Evolutionary conservation across 176 grass and related monocot species (phyloP).

Genomic region (Phoenix dactylifera): DNA sequence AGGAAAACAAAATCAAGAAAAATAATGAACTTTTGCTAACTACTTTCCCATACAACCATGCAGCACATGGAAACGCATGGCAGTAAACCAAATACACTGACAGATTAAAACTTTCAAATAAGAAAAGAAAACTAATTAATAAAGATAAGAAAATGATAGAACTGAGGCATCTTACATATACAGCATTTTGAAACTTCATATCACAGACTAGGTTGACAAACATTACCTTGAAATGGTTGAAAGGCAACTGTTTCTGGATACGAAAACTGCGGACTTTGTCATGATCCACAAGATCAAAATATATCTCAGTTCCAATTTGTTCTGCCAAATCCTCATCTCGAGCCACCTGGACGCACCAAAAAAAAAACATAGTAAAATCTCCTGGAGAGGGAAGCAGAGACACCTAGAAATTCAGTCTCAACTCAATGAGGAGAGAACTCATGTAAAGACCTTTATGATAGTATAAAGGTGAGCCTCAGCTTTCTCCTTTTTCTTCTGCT

Average conservation of each 20-base stretch:
- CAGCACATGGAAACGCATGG: too few relatives aligned
- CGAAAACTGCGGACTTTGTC: slow-evolving; percentile 51
- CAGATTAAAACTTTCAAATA: too few relatives aligned
- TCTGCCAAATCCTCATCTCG: slow-evolving; percentile 46
- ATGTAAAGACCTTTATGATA: slow-evolving; percentile 46
- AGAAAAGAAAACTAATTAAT: too few relatives aligned
- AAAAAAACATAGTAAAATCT: slow-evolving; percentile 4
- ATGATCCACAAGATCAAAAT: slow-evolving; percentile 62
- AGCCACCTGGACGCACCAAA: slow-evolving; percentile 31
- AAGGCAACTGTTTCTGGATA: slow-evolving; percentile 34
- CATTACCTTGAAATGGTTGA: slow-evolving; percentile 56
- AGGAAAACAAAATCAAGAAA: too few relatives aligned
- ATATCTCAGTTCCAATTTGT: slow-evolving; percentile 47
- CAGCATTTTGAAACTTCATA: too few relatives aligned
- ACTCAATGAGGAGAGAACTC: neutral
- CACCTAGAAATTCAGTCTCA: neutral
- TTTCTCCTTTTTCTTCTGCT: slow-evolving; percentile 67
- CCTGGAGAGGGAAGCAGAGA: slow-evolving; percentile 14
- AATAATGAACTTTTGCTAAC: too few relatives aligned
- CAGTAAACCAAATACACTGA: too few relatives aligned
- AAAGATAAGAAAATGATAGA: too few relatives aligned
- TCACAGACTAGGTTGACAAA: neutral
- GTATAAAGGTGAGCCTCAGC: slow-evolving; percentile 75
- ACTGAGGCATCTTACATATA: too few relatives aligned
- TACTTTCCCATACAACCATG: too few relatives aligned